Evolutionary conservation across 768 basidiomycete species (phyloP), one percentile per base, ranked within the genome.

Genomic region (Gyrodon lividus): DNA sequence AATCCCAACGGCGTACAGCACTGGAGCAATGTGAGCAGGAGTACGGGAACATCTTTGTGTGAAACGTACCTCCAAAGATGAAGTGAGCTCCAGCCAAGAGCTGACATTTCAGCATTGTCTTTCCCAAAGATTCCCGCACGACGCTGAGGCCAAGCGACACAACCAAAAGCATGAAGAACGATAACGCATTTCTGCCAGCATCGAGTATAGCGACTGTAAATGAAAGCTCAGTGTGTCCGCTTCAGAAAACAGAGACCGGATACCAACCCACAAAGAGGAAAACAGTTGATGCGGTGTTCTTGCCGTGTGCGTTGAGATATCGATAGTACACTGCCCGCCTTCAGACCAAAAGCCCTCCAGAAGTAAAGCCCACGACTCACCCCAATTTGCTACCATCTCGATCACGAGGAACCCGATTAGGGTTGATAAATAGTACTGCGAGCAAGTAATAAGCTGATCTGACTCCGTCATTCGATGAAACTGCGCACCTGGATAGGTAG

Each of bases 331-430:
- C 93, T 87, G 62, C 38, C 37, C 46, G 31, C 9, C 7, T 10
- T 54, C 47, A 40, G 48, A 24, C 16, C 17, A 51, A 61, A 23
- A 61, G 20, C 10, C 22, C 22, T 49, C 16, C 5, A 10, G 22
- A 28, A 30, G n/a, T 5, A 16, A 16, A 41, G 33, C 7, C 28
- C 16, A 47, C 43, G 17, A 70, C 79, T 52, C 52, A 87, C 90
- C 87, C 84, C 87, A 94, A 63, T 88, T 89, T 6, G 91, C 91
- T 16, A 96, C 74, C 90, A 97, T 98, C 68, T 99, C 97, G 56
- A 98, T 82, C 45, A 96, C 77, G 52, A 98, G 75, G 65, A 98
- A 83, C 20, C 79, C 85, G 46, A 96, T 80, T 19, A 95, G 83
- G 47, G 88, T 86, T 13, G 96, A 92, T 35, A 99, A 77, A 72